Conservation (phyloP, 169 alveolate species). For the Eimeria tenella region DNA sequence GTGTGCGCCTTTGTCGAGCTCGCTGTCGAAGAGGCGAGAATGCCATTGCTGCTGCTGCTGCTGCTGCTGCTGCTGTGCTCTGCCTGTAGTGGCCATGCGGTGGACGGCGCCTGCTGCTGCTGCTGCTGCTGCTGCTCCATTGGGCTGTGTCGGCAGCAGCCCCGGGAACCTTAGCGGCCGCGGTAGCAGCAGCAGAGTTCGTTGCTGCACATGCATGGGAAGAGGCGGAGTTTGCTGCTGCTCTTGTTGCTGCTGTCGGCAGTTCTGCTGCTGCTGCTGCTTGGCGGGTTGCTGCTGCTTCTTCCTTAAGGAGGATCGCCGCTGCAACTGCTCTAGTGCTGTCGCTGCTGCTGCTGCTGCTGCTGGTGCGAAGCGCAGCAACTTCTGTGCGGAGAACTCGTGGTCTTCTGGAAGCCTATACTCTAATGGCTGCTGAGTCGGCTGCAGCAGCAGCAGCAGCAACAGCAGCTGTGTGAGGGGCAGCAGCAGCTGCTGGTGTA, state of each 20-base stretch:
- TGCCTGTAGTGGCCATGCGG: not conserved
- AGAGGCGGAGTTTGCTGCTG: not conserved
- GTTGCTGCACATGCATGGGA: constrained; percentile 22
- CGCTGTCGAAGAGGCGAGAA: not conserved
- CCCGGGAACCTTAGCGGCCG: not conserved
- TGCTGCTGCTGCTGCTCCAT: constrained; percentile 59
- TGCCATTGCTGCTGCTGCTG: constrained; percentile 14
- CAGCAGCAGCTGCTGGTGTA: not conserved
- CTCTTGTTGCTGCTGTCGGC: not conserved
- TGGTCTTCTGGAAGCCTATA: not conserved
- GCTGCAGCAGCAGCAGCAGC: no score
- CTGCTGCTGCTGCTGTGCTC: constrained; percentile 29
- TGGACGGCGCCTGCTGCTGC: constrained; percentile 18
- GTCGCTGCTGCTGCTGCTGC: constrained; percentile 20
- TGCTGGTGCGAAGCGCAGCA: not conserved
- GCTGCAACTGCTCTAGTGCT: no score
- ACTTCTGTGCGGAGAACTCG: not conserved
- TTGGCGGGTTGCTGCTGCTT: not conserved
- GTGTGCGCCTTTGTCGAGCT: not conserved
- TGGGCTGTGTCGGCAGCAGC: constrained; percentile 9
- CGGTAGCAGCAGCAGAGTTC: not conserved
- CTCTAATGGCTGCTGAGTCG: no score
- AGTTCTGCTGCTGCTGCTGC: constrained; percentile 17
- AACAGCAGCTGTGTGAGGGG: not conserved
- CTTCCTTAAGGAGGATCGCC: no score